Conservation (phyloP, 306 rosid species). For the Cucurbita maxima region DNA sequence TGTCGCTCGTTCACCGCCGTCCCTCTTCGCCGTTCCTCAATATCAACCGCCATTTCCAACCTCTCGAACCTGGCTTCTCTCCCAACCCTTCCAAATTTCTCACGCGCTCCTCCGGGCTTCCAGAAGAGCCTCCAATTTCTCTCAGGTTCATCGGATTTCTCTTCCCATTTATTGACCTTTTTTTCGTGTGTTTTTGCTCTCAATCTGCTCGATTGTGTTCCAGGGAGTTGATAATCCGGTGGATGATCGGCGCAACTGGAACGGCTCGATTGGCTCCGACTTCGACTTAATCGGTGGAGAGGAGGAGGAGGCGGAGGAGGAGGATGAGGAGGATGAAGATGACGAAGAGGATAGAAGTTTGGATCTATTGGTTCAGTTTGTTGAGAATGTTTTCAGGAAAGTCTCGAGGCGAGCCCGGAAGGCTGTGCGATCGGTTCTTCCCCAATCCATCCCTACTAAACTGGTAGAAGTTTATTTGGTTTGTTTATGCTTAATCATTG, state of each 20-base stretch:
- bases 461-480: conserved; percentile 24
- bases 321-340: conserved; percentile 20
- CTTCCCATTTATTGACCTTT: background rate
- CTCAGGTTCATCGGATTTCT: conserved; percentile 20
- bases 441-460: conserved; percentile 39
- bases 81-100: background rate
- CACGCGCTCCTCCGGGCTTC: conserved; percentile 23
- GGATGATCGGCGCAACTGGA: conserved; percentile 40
- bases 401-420: conserved; percentile 45
- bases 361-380: conserved; percentile 52
- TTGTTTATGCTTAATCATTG: background rate
- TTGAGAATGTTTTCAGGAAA: conserved; percentile 53
- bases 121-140: conserved; percentile 26
- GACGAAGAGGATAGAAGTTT: conserved; percentile 61
- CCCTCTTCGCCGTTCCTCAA: background rate
- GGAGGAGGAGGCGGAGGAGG: conserved; percentile 29
- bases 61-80: background rate
- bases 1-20: background rate
- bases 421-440: conserved; percentile 66
- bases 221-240: conserved; percentile 29
- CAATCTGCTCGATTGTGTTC: conserved; percentile 4
- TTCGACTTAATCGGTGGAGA: conserved; percentile 5
- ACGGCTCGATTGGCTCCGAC: conserved; percentile 23
- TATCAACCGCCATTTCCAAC: background rate
- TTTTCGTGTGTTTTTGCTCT: background rate